Percentiles rank a stretch among this genome's conserved stretches.
Conservation (phyloP, 75 land plant genomes). For the Selaginella tamariscina region DNA sequence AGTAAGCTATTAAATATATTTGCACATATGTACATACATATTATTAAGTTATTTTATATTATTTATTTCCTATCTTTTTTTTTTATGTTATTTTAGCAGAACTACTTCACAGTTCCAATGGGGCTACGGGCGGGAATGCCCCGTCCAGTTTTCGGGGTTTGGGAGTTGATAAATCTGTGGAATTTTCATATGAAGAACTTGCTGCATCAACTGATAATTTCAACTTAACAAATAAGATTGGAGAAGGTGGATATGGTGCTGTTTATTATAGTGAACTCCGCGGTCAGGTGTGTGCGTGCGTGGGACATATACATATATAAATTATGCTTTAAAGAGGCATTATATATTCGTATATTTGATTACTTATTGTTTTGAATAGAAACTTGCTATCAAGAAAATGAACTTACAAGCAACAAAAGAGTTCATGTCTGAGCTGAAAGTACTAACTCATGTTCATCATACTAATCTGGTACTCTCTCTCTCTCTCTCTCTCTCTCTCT, state of each 20-base stretch:
- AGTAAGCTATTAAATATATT: too few species aligned
- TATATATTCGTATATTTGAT: neutral
- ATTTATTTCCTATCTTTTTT: neutral
- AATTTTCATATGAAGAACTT: constrained; percentile 14
- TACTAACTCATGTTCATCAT: constrained; percentile 15
- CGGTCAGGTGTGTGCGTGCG: constrained; percentile 11
- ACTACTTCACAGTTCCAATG: constrained; percentile 11
- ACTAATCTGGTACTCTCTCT: constrained; percentile 5
- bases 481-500: neutral
- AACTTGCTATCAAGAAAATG: constrained; percentile 13
- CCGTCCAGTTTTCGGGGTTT: constrained; percentile 3
- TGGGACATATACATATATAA: neutral
- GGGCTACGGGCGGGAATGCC: constrained; percentile 3
- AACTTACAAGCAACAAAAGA: neutral
- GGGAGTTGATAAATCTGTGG: neutral
- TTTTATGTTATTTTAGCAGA: neutral
- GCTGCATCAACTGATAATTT: constrained; percentile 13
- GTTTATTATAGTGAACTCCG: constrained; percentile 17
- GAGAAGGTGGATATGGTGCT: constrained; percentile 15
- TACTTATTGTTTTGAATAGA: neutral
- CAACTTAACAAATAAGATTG: constrained; percentile 11
- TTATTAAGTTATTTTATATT: neutral
- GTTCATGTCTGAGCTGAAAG: constrained; percentile 13
- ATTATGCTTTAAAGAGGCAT: neutral
- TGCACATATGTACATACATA: neutral